phyloP scores from a whole-genome alignment of 1,284 basidiomycete genomes.

The Boletus semigastroideus region DNA sequence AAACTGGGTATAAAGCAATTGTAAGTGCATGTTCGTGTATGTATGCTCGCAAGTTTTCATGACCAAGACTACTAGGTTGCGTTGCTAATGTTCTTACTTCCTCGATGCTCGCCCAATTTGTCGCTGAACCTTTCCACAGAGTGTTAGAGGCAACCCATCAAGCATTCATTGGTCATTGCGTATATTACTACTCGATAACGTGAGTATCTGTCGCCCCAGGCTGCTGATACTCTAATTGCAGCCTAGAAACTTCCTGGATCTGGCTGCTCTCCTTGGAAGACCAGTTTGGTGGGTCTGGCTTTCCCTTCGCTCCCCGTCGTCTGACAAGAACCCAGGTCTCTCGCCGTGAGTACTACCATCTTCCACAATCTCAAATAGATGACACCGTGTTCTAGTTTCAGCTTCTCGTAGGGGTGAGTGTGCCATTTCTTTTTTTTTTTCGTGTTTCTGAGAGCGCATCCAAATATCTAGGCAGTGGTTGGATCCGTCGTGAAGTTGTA shows the following conservation, averaged over 20 bases:
- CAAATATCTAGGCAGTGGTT: conserved; percentile 46
- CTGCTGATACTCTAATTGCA: conserved; percentile 8
- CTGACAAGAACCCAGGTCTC: conserved; percentile 21
- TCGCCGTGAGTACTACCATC: conserved; percentile 19
- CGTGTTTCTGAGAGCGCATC: conserved; percentile 4
- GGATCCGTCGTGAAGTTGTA: conserved; percentile 65
- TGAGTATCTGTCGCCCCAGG: conserved; percentile 28
- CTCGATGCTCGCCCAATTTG: not conserved
- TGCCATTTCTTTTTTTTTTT: not conserved
- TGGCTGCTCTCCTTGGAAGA: conserved; percentile 38
- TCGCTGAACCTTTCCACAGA: conserved; percentile 34
- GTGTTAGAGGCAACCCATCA: conserved; percentile 52
- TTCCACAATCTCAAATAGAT: not conserved
- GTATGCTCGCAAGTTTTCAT: not conserved
- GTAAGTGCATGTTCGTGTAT: conserved; percentile 38
- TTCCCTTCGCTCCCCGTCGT: not conserved
- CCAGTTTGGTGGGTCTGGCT: conserved; percentile 46
- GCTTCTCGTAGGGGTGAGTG: conserved; percentile 55
- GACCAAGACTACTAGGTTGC: conserved; percentile 15
- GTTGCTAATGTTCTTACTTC: conserved; percentile 22
- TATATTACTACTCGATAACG: conserved; percentile 59
- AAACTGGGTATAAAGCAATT: conserved; percentile 50
- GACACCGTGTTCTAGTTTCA: conserved; percentile 44
- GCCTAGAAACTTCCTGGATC: conserved; percentile 48
- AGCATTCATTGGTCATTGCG: conserved; percentile 50